Percentiles rank a stretch among this genome's conserved stretches.
Conservation (phyloP, 2,329 filamentous ascomycete genomes). For the Tolypocladium amazonense region DNA sequence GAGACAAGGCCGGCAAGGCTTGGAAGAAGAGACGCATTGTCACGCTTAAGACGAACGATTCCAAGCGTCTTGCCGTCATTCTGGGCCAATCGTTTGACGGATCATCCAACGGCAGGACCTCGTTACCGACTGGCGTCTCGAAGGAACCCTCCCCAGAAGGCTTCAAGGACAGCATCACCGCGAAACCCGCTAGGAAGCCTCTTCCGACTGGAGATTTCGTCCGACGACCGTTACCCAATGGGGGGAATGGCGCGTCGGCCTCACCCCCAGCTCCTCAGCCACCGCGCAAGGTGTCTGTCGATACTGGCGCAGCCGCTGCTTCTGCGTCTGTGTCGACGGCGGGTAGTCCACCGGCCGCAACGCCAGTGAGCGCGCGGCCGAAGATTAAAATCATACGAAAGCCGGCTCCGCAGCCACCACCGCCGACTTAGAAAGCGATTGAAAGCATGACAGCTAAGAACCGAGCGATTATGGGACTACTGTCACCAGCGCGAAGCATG, state of each 20-base stretch:
- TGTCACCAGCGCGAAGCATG: neutral
- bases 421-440: slow-evolving; percentile 9
- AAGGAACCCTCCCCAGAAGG: slow-evolving; percentile 13
- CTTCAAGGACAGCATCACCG: slow-evolving; percentile 18
- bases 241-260: slow-evolving; percentile 9
- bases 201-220: slow-evolving; percentile 18
- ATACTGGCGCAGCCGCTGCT: slow-evolving; percentile 9
- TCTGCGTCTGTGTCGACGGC: slow-evolving; percentile 13
- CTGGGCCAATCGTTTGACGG: slow-evolving; percentile 17
- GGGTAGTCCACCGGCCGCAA: slow-evolving; percentile 11
- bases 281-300: slow-evolving; percentile 16
- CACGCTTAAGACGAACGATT: slow-evolving; percentile 23
- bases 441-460: neutral
- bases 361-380: slow-evolving; percentile 15
- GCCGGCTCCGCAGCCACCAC: slow-evolving; percentile 15
- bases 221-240: slow-evolving; percentile 21
- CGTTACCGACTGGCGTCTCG: slow-evolving; percentile 19
- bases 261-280: slow-evolving; percentile 12
- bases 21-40: slow-evolving; percentile 22
- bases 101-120: slow-evolving; percentile 14
- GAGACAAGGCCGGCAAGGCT: slow-evolving; percentile 9
- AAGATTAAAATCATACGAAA: slow-evolving; percentile 29
- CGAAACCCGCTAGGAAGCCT: slow-evolving; percentile 25
- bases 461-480: neutral
- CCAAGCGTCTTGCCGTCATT: slow-evolving; percentile 22